Conservation (phyloP, 129 eudicot genomes). For the Sambucus nigra region DNA sequence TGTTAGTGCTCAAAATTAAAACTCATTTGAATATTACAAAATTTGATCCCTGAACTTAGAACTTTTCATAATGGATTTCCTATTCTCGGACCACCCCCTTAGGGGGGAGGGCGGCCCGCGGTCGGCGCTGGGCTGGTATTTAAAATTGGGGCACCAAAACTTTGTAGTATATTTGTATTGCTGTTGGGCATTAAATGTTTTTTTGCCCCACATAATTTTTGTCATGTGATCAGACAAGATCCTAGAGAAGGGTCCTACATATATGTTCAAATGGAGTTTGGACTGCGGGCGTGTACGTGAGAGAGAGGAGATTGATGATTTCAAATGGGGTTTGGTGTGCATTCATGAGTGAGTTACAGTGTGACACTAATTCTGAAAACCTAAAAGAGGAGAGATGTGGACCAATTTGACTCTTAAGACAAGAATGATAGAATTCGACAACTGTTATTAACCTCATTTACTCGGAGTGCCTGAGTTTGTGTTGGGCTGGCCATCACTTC, state of each 20-base stretch:
- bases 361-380: not conserved
- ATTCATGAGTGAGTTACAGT: not conserved
- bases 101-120: no score
- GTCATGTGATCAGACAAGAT: slow-evolving; percentile 3
- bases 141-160: no score
- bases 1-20: no score
- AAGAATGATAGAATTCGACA: not conserved
- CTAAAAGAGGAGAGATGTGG: slow-evolving; percentile 6
- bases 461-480: not conserved
- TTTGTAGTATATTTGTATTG: no score
- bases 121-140: no score
- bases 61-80: no score
- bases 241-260: not conserved
- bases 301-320: slow-evolving; percentile 4
- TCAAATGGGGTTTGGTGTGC: slow-evolving; percentile 11
- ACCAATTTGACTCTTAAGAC: slow-evolving; percentile 11
- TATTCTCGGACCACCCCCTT: no score
- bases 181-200: not conserved
- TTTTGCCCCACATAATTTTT: not conserved
- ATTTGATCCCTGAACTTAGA: no score
- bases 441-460: not conserved
- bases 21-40: no score
- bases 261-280: not conserved
- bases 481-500: slow-evolving; percentile 13
- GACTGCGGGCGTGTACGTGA: no score